These are phyloP conservation scores for Suillus sp. DNA, from an alignment of 768 basidiomycete species.

Conservation along the genomic window DNA sequence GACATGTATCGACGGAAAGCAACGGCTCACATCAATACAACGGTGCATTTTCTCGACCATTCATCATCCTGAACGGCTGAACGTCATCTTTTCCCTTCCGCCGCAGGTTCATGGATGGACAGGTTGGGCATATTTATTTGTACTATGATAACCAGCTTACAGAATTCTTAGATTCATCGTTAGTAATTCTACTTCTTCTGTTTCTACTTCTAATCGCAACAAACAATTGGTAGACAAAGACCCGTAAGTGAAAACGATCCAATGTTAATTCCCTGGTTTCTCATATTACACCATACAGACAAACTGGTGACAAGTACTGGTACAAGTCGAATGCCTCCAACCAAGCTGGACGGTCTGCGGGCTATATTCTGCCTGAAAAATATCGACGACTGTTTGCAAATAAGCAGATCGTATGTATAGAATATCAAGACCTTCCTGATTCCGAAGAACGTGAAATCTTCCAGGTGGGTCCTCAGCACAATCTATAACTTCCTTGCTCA, in stretches of 20 bases:
- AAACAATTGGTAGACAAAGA: constrained; percentile 39
- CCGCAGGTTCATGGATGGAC: constrained; percentile 66
- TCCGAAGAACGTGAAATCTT: constrained; percentile 68
- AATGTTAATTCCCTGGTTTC: too few species aligned
- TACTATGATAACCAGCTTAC: not conserved
- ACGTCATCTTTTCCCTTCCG: constrained; percentile 5
- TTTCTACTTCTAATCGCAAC: constrained; percentile 1
- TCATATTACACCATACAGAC: constrained; percentile 13
- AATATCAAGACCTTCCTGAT: constrained; percentile 63
- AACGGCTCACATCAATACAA: constrained; percentile 73
- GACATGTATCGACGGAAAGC: constrained; percentile 81
- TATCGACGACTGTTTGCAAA: constrained; percentile 63
- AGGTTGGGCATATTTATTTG: constrained; percentile 44
- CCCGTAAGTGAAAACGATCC: constrained; percentile 38
- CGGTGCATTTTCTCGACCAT: constrained; percentile 43
- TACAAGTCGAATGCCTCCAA: constrained; percentile 38
- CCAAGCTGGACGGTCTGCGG: constrained; percentile 20
- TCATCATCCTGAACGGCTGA: not conserved
- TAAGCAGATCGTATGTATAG: constrained; percentile 82
- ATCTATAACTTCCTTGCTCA: not conserved
- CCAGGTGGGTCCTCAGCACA: constrained; percentile 48
- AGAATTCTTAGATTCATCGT: constrained; percentile 55
- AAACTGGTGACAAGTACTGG: constrained; percentile 49
- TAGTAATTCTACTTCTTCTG: constrained; percentile 19
- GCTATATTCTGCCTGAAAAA: constrained; percentile 50